A percentile compares a stretch with the other conserved stretches of the same genome.
Evolutionary conservation across 1,284 basidiomycete species (phyloP).

Genomic region (Ganoderma multipileum): DNA sequence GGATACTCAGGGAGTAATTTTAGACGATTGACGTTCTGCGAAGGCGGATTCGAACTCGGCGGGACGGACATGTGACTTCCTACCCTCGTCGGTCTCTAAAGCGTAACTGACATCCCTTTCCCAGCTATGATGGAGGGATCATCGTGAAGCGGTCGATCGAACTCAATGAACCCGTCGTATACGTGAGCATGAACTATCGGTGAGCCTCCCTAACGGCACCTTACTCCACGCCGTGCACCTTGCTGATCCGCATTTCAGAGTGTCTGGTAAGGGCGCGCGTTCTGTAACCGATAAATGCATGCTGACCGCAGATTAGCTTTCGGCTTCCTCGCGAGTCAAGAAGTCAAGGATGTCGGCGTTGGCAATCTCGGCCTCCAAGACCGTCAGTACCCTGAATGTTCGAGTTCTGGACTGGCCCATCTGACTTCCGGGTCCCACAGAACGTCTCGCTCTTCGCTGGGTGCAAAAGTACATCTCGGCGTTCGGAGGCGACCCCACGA

Average conservation of each 20-base stretch:
- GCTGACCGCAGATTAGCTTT: constrained; percentile 11
- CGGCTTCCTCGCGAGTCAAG: constrained; percentile 41
- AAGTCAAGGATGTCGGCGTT: constrained; percentile 56
- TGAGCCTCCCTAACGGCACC: constrained; percentile 2
- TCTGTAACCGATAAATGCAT: neutral
- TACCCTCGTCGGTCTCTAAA: neutral
- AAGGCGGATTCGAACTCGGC: constrained; percentile 41
- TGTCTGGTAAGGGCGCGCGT: constrained; percentile 8
- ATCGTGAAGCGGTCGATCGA: constrained; percentile 44
- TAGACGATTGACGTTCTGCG: constrained; percentile 1
- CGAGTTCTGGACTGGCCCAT: neutral
- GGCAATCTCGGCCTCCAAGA: constrained; percentile 63
- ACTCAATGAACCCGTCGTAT: constrained; percentile 39
- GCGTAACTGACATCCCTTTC: neutral
- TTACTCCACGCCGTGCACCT: neutral
- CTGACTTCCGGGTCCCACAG: constrained; percentile 15
- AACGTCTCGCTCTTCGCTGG: constrained; percentile 37
- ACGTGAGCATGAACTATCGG: constrained; percentile 30
- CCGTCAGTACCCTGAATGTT: constrained; percentile 44
- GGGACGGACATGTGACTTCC: constrained; percentile 18
- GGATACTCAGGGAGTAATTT: neutral
- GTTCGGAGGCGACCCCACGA: constrained; percentile 69
- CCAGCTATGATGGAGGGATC: constrained; percentile 37
- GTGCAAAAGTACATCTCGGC: constrained; percentile 65
- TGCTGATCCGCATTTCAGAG: constrained; percentile 9